These are phyloP conservation scores for Candida krabiensis DNA, from an alignment of 805 yeast genomes.

Conservation along the genomic window DNA sequence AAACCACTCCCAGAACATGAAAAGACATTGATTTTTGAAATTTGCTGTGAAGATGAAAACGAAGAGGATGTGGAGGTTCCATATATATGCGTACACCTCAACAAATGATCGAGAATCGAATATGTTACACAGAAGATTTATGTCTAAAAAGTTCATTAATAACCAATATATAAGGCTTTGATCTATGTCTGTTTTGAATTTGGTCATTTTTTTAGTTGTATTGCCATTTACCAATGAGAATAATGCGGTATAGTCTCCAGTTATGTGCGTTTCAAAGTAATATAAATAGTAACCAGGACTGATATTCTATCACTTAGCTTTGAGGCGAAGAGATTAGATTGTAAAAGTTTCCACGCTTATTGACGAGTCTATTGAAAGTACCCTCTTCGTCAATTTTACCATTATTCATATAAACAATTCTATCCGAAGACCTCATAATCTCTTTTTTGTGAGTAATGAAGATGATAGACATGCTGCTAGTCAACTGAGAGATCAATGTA, in stretches of 20 bases:
- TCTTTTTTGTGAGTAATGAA: constrained; percentile 74
- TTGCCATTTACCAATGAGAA: too few relatives aligned
- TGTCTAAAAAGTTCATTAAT: too few relatives aligned
- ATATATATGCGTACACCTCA: constrained; percentile 64
- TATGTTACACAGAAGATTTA: constrained; percentile 2
- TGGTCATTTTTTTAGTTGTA: too few relatives aligned
- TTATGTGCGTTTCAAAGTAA: too few relatives aligned
- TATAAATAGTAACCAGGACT: too few relatives aligned
- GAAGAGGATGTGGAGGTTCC: constrained; percentile 98
- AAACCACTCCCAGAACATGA: constrained; percentile 74
- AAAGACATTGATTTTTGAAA: constrained; percentile 79
- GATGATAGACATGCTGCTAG: constrained; percentile 42
- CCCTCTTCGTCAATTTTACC: constrained; percentile 55
- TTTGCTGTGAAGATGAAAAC: constrained; percentile 86
- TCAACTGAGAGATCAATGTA: constrained; percentile 42
- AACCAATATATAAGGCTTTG: too few relatives aligned
- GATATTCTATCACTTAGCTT: too few relatives aligned
- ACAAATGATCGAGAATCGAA: constrained; percentile 4
- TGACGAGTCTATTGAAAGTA: constrained; percentile 14
- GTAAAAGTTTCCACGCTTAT: constrained; percentile 10
- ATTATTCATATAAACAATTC: constrained; percentile 45
- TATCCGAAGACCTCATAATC: constrained; percentile 59
- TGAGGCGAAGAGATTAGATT: too few relatives aligned
- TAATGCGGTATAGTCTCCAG: too few relatives aligned
- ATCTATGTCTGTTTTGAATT: too few relatives aligned